A percentile compares a stretch with the other conserved stretches of the same genome.
Evolutionary conservation across 1,284 basidiomycete genomes (phyloP).

Genomic region (Malassezia psittaci): DNA sequence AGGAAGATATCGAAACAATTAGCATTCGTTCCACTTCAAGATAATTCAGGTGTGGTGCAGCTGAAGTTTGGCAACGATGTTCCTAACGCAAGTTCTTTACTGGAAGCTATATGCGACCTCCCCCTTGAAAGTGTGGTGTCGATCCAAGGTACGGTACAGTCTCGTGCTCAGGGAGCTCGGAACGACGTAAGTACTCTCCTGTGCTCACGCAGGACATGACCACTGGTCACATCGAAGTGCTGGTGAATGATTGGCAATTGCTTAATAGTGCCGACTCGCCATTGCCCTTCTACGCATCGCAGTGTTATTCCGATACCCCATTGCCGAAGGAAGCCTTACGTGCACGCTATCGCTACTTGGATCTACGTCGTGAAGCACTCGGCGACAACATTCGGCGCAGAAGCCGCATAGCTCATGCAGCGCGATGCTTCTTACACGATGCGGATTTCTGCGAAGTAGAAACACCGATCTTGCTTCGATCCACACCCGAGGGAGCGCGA

Average conservation of each 20-base stretch:
- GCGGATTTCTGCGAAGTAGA: constrained; percentile 80
- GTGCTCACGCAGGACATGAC: constrained; percentile 10
- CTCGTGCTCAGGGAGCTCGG: constrained; percentile 21
- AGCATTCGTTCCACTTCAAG: constrained; percentile 70
- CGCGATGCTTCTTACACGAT: constrained; percentile 62
- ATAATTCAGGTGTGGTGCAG: constrained; percentile 65
- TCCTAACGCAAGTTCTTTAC: constrained; percentile 17
- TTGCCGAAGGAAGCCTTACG: constrained; percentile 72
- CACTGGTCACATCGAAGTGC: constrained; percentile 69
- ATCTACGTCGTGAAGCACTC: constrained; percentile 66
- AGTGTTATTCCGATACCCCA: constrained; percentile 41
- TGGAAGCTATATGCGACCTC: constrained; percentile 54
- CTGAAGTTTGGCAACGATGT: constrained; percentile 49
- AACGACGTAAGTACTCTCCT: constrained; percentile 9
- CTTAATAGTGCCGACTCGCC: constrained; percentile 64
- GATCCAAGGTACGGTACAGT: constrained; percentile 20
- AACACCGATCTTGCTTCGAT: constrained; percentile 82
- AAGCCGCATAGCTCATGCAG: constrained; percentile 65
- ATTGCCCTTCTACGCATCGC: constrained; percentile 72
- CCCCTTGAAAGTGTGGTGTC: constrained; percentile 29
- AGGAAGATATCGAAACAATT: constrained; percentile 58
- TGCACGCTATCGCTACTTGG: constrained; percentile 73
- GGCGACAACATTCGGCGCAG: constrained; percentile 69
- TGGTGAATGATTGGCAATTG: constrained; percentile 60
- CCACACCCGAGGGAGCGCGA: constrained; percentile 83